phyloP scores from a whole-genome alignment of 306 rosid genomes.

The Lathyrus tuberosus region DNA sequence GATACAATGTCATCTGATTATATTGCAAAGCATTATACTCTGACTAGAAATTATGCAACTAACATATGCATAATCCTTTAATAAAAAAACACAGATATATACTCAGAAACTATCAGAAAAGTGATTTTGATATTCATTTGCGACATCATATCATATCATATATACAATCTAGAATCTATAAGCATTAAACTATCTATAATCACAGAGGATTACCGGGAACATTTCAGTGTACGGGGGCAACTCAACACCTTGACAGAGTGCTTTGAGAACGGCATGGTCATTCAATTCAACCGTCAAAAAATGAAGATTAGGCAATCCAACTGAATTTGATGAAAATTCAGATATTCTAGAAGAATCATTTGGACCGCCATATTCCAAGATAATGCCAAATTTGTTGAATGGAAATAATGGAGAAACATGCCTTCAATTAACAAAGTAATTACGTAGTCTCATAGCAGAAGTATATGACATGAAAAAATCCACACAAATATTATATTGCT shows the following conservation, averaged over 20 bases:
- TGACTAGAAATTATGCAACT: slow-evolving; percentile 12
- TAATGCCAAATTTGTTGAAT: slow-evolving; percentile 54
- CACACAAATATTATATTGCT: background rate
- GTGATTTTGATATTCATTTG: slow-evolving; percentile 17
- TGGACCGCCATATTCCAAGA: slow-evolving; percentile 72
- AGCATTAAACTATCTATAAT: slow-evolving; percentile 7
- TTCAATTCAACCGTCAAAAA: slow-evolving; percentile 57
- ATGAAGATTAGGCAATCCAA: slow-evolving; percentile 54
- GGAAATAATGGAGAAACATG: slow-evolving; percentile 54
- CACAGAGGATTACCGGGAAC: slow-evolving; percentile 44
- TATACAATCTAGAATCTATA: slow-evolving; percentile 17
- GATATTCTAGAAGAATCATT: slow-evolving; percentile 50
- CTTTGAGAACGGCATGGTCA: slow-evolving; percentile 43
- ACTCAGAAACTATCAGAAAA: slow-evolving; percentile 13
- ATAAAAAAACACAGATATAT: background rate
- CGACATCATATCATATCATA: slow-evolving; percentile 4
- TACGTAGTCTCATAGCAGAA: slow-evolving; percentile 25
- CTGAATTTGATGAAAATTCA: slow-evolving; percentile 38
- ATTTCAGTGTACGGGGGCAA: slow-evolving; percentile 41
- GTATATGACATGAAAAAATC: background rate
- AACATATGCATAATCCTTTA: background rate
- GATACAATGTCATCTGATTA: background rate
- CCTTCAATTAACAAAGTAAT: slow-evolving; percentile 50
- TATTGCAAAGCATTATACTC: background rate
- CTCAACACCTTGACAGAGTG: slow-evolving; percentile 64